Evolutionary conservation across 139 green algal genomes (phyloP), one percentile per base, ranked within the genome.

Genomic region (Picochlorum sp.): DNA sequence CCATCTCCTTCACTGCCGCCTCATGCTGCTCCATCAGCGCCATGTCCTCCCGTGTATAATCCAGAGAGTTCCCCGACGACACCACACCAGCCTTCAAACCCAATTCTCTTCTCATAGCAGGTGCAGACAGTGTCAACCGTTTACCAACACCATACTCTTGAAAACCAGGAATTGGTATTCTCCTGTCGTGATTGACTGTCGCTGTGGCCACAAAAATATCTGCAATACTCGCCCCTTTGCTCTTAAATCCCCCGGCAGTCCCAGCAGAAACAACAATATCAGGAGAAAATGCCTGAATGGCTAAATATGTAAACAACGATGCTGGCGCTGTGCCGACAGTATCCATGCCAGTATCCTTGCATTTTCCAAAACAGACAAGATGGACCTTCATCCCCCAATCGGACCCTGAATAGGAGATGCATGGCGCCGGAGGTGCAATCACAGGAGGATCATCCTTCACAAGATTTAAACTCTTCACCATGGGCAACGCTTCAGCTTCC

Each of bases 1-100:
- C 92, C 92, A 98, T 98, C 69, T 98, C 92, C 78, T 97, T 96
- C 5, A 97, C 70, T 2, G 76, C 61, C 5, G 82, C 85, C 13
- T 69, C 75, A 55, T 89, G 79, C 41, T 79, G 61, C 21, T 76
- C 62, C 84, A 97, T 94, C 61, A 82, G 78, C 13, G 85, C 76
- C 76, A 92, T 79, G 79, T 91, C 88, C 63, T 82, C 80, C 7
- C 88, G 76, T 10, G 73, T 88, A 67, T 83, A 88, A 70, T 95
- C 92, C 14, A 98, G 69, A 2, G 79, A 90, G 77, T 98, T 98
- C 62, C 92, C 89, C 10, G 79, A 82, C 15, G 75, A 82, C 21
- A 92, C 80, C 16, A 88, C 61, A 10, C 84, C 84, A 28, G 67
- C 61, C 69, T 97, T 96, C 10, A 95, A 73, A 6, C 52, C 65